Conservation (phyloP, 139 green algal species). For the Chlamydomonas eustigma region DNA sequence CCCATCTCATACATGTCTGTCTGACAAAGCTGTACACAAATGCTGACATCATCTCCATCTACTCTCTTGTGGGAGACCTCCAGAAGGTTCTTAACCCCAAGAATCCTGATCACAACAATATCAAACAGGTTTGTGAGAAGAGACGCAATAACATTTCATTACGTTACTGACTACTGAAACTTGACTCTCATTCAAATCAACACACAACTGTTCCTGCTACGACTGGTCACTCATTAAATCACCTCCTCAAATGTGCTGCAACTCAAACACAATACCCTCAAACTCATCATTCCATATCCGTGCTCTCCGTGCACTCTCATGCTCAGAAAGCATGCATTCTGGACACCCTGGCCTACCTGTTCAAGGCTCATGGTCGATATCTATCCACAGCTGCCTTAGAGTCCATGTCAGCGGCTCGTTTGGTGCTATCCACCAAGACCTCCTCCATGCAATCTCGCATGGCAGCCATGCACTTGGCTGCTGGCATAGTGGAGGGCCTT, state of each 20-base stretch:
- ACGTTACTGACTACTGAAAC: too few species aligned
- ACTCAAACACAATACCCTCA: too few species aligned
- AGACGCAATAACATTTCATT: too few species aligned
- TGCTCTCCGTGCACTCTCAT: too few species aligned
- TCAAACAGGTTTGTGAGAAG: slow-evolving; percentile 43
- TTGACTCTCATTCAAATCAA: too few species aligned
- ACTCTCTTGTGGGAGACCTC: slow-evolving; percentile 56
- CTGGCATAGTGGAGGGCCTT: slow-evolving; percentile 56
- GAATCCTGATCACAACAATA: slow-evolving; percentile 33
- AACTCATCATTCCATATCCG: too few species aligned
- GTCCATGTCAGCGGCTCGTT: background rate
- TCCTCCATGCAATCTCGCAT: background rate
- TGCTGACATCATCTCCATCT: slow-evolving; percentile 71
- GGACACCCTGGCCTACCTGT: background rate
- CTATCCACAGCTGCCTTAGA: background rate
- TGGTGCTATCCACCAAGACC: background rate
- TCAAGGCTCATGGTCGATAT: background rate
- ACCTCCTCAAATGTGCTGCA: too few species aligned
- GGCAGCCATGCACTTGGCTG: slow-evolving; percentile 46
- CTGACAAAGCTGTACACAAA: slow-evolving; percentile 58
- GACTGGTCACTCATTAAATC: too few species aligned
- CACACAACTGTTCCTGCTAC: too few species aligned
- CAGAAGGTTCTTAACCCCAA: slow-evolving; percentile 60
- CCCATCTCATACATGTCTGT: slow-evolving; percentile 55
- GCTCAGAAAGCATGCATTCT: background rate